These are phyloP conservation scores for Suaeda aralocaspica DNA, from an alignment of 148 eudicot species.

Conservation along the genomic window DNA sequence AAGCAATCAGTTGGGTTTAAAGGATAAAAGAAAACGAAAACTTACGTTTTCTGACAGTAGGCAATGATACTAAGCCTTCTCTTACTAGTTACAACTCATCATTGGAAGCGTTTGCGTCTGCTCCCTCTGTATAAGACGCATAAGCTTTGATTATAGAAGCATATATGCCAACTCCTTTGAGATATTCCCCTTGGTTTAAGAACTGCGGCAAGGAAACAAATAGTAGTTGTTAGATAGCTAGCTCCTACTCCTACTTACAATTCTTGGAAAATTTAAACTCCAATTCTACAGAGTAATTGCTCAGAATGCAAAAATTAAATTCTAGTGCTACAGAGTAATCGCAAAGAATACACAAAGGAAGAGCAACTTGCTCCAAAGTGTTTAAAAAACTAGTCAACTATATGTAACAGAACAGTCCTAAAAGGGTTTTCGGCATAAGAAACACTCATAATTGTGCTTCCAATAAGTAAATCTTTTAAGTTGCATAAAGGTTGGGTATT, in stretches of 20 bases:
- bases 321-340: neutral
- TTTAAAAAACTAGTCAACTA: neutral
- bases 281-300: neutral
- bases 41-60: neutral
- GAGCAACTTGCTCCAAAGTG: too few relatives aligned
- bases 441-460: too few relatives aligned
- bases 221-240: neutral
- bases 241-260: neutral
- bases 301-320: neutral
- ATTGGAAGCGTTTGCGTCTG: neutral
- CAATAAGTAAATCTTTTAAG: neutral
- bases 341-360: neutral
- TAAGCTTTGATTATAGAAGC: constrained; percentile 14
- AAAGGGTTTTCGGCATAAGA: too few relatives aligned
- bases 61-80: neutral
- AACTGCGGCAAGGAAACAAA: constrained; percentile 5
- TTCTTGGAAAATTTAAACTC: neutral
- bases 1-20: neutral
- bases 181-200: constrained; percentile 10
- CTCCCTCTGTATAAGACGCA: constrained; percentile 10
- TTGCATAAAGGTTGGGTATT: neutral
- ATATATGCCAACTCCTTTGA: constrained; percentile 13
- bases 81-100: constrained; percentile 3
- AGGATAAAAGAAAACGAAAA: neutral
- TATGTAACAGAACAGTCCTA: neutral